Percentiles rank a stretch among this genome's conserved stretches.
phyloP scores from a whole-genome alignment of 176 grass and related monocot genomes.

The Juncus inflexus region DNA sequence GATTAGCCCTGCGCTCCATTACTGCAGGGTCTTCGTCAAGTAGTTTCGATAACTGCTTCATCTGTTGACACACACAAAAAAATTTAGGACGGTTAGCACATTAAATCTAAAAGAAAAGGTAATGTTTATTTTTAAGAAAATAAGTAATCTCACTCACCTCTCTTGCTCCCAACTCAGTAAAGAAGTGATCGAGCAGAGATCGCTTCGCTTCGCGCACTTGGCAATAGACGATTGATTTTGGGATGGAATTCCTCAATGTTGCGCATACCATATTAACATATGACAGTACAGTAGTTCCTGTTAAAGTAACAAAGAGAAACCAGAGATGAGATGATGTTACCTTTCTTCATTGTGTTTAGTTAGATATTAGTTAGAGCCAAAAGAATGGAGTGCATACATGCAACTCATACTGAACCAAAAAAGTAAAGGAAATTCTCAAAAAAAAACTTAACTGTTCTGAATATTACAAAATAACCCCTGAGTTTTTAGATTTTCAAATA shows the following conservation, averaged over 20 bases:
- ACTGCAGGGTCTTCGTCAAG: constrained; percentile 81
- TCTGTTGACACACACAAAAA: constrained; percentile 38
- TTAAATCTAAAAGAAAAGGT: no score
- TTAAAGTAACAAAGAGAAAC: neutral
- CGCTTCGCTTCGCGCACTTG: constrained; percentile 97
- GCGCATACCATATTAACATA: constrained; percentile 91
- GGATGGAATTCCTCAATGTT: constrained; percentile 88
- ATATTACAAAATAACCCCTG: no score
- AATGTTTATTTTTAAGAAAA: no score
- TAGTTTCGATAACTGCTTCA: constrained; percentile 70
- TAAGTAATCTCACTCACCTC: constrained; percentile 45
- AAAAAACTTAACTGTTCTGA: neutral
- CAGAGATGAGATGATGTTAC: neutral
- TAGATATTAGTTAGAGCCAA: neutral
- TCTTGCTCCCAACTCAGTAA: constrained; percentile 90
- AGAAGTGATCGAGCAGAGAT: constrained; percentile 97
- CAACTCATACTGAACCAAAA: no score
- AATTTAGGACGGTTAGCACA: neutral
- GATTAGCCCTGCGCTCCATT: constrained; percentile 70
- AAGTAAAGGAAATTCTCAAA: neutral
- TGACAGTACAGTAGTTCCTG: constrained; percentile 82
- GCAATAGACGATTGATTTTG: constrained; percentile 93
- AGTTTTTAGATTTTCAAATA: no score
- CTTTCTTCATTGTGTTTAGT: neutral
- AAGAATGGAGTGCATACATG: neutral